Percentiles rank a stretch among this genome's conserved stretches.
phyloP scores from a whole-genome alignment of 2,329 filamentous ascomycete species.

The Beauveria bassiana region DNA sequence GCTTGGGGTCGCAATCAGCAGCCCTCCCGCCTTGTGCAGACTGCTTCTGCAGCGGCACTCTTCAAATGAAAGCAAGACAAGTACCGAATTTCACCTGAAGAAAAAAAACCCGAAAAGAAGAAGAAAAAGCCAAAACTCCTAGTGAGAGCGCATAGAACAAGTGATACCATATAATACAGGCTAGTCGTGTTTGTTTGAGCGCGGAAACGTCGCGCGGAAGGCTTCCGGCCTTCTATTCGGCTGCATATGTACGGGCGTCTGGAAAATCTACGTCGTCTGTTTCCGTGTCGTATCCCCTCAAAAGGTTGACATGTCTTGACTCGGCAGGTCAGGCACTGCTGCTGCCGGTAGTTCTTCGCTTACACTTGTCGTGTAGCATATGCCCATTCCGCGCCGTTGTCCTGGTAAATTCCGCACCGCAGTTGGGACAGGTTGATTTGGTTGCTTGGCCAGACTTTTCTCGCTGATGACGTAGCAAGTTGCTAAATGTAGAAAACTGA shows the following conservation, averaged over 20 bases:
- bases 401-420: constrained; percentile 86
- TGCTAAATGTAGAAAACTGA: constrained; percentile 95
- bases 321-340: constrained; percentile 17
- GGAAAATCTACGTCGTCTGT: neutral
- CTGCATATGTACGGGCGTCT: neutral
- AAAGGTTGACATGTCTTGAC: neutral
- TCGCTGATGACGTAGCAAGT: constrained; percentile 82
- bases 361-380: constrained; percentile 81
- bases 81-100: neutral
- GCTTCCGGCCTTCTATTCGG: neutral
- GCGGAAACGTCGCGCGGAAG: neutral
- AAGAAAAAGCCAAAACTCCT: neutral
- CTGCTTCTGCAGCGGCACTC: neutral
- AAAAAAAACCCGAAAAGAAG: no score
- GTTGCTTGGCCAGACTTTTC: constrained; percentile 88
- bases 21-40: neutral
- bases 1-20: neutral
- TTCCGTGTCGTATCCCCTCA: neutral
- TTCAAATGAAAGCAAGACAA: neutral
- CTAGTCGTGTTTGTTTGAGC: neutral
- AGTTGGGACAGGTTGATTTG: constrained; percentile 84
- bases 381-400: constrained; percentile 86
- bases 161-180: neutral
- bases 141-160: neutral
- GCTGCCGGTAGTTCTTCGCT: constrained; percentile 38